Evolutionary conservation across 2,329 filamentous ascomycete genomes (phyloP), one percentile per base, ranked within the genome.

Genomic region (Verticillium nubilum): DNA sequence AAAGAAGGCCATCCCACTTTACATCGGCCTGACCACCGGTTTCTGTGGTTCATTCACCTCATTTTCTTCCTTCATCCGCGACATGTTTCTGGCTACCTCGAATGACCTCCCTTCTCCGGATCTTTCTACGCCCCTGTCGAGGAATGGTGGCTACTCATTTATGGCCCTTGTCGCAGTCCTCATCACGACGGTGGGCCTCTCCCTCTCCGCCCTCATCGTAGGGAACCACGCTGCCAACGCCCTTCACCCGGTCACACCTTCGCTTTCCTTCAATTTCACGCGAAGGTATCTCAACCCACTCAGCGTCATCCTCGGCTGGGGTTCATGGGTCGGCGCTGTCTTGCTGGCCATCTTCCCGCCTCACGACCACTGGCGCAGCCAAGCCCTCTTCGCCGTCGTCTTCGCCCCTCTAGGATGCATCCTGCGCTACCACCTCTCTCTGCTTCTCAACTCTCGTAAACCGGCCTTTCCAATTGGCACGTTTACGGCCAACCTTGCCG

Each of bases 41-140:
- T 95, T 95, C 72, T 96, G 92, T 68, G 91, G 94, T 62, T 93
- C 90, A 65, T 91, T 95, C 68, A 97, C 93, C 0, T 93, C 89
- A 10, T 97, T 97, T 73, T 96, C 92, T 0, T 86, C 88, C 23
- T 96, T 96, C 70, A 87, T 93, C 54, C 83, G 90, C 6, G 93
- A 96, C 67, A 75, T 82, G 15, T 96, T 96, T 70, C 81, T 96
- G 25, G 88, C 91, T 0, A 74, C 96, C 19, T 87, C 90, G 4
- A 95, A 97, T 69, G 82, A 89, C 63, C 75, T 96, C 12, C 78
- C 83, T 0, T 73, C 75, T 23, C 68, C 66, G 0, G 70, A 74
- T 0, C 33, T 28, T 2, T 27, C 25, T 4, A 69, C 72, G 1
- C 71, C 75, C 0, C 71, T 77, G 1, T 69, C 76, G 2, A 82